These are phyloP conservation scores for Alternaria ethzedia DNA, from an alignment of 2,329 filamentous ascomycete species.

Conservation along the genomic window DNA sequence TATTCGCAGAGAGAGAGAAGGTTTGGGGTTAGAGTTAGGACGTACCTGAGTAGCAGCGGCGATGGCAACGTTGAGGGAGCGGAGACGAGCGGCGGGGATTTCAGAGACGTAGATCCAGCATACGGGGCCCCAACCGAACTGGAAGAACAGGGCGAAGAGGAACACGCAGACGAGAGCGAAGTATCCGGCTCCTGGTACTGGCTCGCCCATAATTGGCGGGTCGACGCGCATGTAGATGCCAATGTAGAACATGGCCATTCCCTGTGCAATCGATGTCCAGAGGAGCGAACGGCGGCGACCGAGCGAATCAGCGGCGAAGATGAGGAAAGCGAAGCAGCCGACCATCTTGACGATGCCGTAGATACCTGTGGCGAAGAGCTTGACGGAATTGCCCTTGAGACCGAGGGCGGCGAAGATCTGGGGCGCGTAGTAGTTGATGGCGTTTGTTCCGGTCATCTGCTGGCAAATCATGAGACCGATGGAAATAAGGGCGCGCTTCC, in stretches of 20 bases:
- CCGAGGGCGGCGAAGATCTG: conserved; percentile 72
- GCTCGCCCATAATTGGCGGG: conserved; percentile 60
- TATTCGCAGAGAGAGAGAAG: too few species aligned
- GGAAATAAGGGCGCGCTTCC: conserved; percentile 69
- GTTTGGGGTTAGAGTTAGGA: not conserved
- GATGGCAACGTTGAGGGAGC: conserved; percentile 71
- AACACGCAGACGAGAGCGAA: conserved; percentile 74
- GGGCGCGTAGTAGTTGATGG: conserved; percentile 69
- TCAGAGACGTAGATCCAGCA: conserved; percentile 77
- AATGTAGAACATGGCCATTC: conserved; percentile 70
- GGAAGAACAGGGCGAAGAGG: conserved; percentile 72
- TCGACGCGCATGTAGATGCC: conserved; percentile 72
- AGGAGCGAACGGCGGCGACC: conserved; percentile 68
- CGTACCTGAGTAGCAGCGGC: conserved; percentile 58
- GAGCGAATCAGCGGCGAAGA: conserved; percentile 72
- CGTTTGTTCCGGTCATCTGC: conserved; percentile 69
- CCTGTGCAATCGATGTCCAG: conserved; percentile 70
- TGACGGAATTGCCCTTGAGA: conserved; percentile 61
- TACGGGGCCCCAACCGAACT: conserved; percentile 68
- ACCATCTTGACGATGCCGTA: conserved; percentile 75
- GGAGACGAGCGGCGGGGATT: conserved; percentile 64
- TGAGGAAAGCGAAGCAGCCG: conserved; percentile 68
- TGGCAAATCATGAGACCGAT: conserved; percentile 72
- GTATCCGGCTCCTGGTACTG: conserved; percentile 71
- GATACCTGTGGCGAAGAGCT: conserved; percentile 75